These are phyloP conservation scores for Coniochaeta ligniaria DNA, from an alignment of 2,329 filamentous ascomycete species.

Conservation along the genomic window DNA sequence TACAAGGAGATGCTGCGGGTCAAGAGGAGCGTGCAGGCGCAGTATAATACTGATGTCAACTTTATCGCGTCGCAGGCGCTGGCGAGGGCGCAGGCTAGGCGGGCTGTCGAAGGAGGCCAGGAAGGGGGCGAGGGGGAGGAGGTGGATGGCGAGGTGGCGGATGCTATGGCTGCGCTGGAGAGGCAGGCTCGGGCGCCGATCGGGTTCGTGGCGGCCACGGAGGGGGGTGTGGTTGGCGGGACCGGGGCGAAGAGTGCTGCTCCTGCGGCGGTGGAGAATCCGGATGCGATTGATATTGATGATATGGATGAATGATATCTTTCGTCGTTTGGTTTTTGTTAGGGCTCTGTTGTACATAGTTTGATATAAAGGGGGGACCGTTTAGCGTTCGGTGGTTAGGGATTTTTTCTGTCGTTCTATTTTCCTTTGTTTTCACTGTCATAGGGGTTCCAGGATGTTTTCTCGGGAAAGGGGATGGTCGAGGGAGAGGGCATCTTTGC, in stretches of 20 bases:
- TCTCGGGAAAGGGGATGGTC: too few relatives aligned
- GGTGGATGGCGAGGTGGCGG: slow-evolving; percentile 46
- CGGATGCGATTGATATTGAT: slow-evolving; percentile 80
- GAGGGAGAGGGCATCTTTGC: too few relatives aligned
- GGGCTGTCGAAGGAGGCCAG: slow-evolving; percentile 30
- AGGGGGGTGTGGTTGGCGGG: slow-evolving; percentile 55
- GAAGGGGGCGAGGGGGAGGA: slow-evolving; percentile 26
- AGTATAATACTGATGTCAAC: slow-evolving; percentile 98
- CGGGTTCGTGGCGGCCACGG: slow-evolving; percentile 86
- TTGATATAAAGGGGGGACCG: background rate
- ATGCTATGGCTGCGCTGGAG: slow-evolving; percentile 87
- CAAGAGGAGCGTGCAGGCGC: slow-evolving; percentile 93
- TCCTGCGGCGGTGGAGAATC: slow-evolving; percentile 53
- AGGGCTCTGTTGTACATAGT: background rate
- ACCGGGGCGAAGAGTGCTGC: slow-evolving; percentile 26
- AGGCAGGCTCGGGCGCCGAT: slow-evolving; percentile 80
- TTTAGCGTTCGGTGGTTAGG: background rate
- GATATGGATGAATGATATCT: slow-evolving; percentile 54
- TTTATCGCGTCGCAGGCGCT: slow-evolving; percentile 96
- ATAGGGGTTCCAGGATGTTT: too few relatives aligned
- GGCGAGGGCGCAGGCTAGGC: slow-evolving; percentile 60
- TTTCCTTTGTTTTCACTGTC: background rate
- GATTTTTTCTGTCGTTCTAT: slow-evolving; percentile 6
- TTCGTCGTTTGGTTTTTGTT: slow-evolving; percentile 48
- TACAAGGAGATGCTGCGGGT: slow-evolving; percentile 99